Base-by-base conservation (phyloP, 2,329 filamentous ascomycete genomes). In the Nothophaeocryptopus gaeumannii region DNA sequence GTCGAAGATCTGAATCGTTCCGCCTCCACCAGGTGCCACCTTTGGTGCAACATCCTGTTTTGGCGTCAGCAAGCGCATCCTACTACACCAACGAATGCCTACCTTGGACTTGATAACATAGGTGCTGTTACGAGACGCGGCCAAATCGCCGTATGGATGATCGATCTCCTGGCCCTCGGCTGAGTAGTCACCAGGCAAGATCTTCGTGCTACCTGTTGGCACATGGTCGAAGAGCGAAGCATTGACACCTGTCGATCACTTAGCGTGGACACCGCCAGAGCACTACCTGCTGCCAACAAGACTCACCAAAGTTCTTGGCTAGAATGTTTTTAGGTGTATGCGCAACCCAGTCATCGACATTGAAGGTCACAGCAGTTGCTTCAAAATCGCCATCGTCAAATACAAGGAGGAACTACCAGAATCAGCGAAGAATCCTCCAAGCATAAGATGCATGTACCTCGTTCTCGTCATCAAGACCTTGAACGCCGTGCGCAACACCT, bases 261-360 rank as follows among this genome's bases (percentile, higher is more conserved):
- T 33, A 48, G 40, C 33, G 8, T 30, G 3, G 29, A 16, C 32
- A 37, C 9, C 16, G 26, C 32, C 10, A n/a, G n/a, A 36, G 32
- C n/a, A n/a, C n/a, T n/a, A n/a, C n/a, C n/a, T n/a, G n/a, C n/a
- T n/a, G n/a, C n/a, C n/a, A n/a, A n/a, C n/a, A n/a, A n/a, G n/a
- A n/a, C 14, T 20, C 13, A 43, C 48, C 53, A 35, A 87, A 86
- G 71, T 86, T 87, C 70, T 85, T 86, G 32, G 83, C 83, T 0
- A 87, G 71, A 38, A 88, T 74, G 1, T 73, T 70, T 47, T 78
- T 79, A 0, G 84, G 84, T 0, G 83, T 87, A 62, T 86, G 83
- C 0, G 78, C 71, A 32, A 88, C 74, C 84, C 84, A 87, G 69
- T 88, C 84, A 55, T 84, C 83, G 16, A 87, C 74, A 26, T 52